Percentiles rank a stretch among this genome's conserved stretches.
These are phyloP conservation scores for Cenchrus purpureus DNA, from an alignment of 176 grass and related monocot species.

Conservation along the genomic window DNA sequence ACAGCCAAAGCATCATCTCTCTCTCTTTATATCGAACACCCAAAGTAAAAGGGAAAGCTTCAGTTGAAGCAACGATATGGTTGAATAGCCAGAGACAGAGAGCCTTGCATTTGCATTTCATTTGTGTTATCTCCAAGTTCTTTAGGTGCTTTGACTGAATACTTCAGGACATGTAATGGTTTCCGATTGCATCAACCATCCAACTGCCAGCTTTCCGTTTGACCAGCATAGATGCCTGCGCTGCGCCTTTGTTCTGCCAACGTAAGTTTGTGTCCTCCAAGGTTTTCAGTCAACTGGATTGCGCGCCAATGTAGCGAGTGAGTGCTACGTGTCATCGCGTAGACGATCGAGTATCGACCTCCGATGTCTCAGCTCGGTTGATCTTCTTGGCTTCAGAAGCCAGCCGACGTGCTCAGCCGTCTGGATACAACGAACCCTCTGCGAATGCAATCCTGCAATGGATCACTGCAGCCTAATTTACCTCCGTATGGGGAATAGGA, in stretches of 20 bases:
- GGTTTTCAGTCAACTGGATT: conserved; percentile 36
- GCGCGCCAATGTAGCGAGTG: conserved; percentile 21
- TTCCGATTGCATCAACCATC: conserved; percentile 6
- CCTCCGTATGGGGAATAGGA: neutral
- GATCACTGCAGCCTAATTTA: neutral
- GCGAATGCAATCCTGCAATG: neutral
- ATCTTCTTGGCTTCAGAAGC: neutral
- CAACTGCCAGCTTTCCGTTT: conserved; percentile 21
- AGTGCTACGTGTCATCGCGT: neutral
- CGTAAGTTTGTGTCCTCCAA: conserved; percentile 36
- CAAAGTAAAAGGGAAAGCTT: neutral
- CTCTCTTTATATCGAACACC: neutral
- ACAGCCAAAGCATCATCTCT: neutral
- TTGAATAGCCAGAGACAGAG: neutral
- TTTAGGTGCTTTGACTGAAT: conserved; percentile 14
- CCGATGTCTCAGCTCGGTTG: neutral
- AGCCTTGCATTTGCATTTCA: neutral
- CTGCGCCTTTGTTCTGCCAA: conserved; percentile 31
- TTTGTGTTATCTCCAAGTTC: neutral
- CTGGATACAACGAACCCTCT: neutral
- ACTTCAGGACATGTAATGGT: neutral
- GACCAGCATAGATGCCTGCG: neutral
- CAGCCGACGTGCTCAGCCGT: neutral
- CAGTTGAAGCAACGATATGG: neutral
- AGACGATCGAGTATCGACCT: conserved; percentile 1